phyloP scores from a whole-genome alignment of 2,329 filamentous ascomycete genomes.

The Lachnellula cervina region DNA sequence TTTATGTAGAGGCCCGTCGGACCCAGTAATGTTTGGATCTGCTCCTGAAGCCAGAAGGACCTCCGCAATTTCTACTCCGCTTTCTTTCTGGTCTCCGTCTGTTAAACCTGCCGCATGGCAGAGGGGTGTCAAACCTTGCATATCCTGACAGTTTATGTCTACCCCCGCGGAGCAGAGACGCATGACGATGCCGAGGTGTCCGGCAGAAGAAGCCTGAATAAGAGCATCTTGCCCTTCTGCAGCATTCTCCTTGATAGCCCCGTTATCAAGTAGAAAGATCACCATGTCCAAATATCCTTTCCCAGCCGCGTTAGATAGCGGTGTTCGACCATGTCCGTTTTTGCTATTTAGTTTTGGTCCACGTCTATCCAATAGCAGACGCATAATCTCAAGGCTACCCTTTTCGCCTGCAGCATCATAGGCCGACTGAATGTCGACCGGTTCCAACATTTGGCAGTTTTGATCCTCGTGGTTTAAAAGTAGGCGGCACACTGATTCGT shows the following conservation, averaged over 20 bases:
- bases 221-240: conserved; percentile 9
- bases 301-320: conserved; percentile 7
- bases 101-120: conserved; percentile 7
- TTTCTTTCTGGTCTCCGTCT: not conserved
- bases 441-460: conserved; percentile 34
- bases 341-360: conserved; percentile 13
- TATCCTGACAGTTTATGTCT: conserved; percentile 4
- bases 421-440: conserved; percentile 13
- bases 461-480: conserved; percentile 35
- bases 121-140: conserved; percentile 6
- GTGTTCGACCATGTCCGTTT: conserved; percentile 5
- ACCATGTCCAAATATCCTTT: conserved; percentile 15
- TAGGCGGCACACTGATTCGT: conserved; percentile 30
- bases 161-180: conserved; percentile 6
- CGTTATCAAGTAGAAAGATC: conserved; percentile 16
- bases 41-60: conserved; percentile 13
- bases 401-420: conserved; percentile 11
- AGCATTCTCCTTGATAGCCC: conserved; percentile 10
- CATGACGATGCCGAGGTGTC: conserved; percentile 14
- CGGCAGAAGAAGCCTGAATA: conserved; percentile 5
- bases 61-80: conserved; percentile 7
- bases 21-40: conserved; percentile 8
- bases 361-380: conserved; percentile 13
- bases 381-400: conserved; percentile 17
- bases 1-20: conserved; percentile 8